Conservation (phyloP, 1,284 basidiomycete genomes). For the Erythrobasidium hasegawianum region DNA sequence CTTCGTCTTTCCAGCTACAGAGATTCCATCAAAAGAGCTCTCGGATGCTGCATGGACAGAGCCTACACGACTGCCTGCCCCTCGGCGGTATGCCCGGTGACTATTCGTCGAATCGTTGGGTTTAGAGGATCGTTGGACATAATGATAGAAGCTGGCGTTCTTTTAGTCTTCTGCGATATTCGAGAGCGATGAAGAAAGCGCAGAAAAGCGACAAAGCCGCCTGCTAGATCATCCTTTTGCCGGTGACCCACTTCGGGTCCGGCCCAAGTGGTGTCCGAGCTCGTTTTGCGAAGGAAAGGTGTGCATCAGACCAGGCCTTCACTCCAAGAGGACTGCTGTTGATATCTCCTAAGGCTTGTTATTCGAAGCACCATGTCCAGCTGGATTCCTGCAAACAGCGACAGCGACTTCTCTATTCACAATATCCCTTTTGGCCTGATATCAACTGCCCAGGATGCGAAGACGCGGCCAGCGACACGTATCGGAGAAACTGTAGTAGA, state of each 20-base stretch:
- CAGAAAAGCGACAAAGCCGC: too few species aligned
- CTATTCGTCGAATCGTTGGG: slow-evolving; percentile 8
- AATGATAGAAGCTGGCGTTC: too few species aligned
- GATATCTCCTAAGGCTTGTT: slow-evolving; percentile 4
- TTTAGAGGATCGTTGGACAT: slow-evolving; percentile 7
- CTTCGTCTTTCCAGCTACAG: slow-evolving; percentile 24
- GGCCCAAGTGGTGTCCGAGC: too few species aligned
- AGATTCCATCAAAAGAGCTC: neutral
- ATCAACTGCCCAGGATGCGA: neutral
- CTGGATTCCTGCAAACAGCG: slow-evolving; percentile 1
- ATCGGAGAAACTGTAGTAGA: slow-evolving; percentile 16
- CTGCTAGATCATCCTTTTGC: too few species aligned
- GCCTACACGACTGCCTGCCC: slow-evolving; percentile 24
- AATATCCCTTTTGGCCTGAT: slow-evolving; percentile 28
- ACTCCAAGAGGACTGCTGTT: neutral
- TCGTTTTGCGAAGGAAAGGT: too few species aligned
- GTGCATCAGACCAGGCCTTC: too few species aligned
- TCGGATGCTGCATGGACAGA: neutral
- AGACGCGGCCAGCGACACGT: slow-evolving; percentile 5
- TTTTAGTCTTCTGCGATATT: too few species aligned
- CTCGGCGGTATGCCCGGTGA: slow-evolving; percentile 13
- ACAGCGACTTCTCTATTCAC: slow-evolving; percentile 24
- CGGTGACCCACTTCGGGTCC: too few species aligned
- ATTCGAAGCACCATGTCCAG: neutral
- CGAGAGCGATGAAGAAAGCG: too few species aligned